Conservation (phyloP, 805 yeast genomes). For the Zygotorulaspora danielsina region DNA sequence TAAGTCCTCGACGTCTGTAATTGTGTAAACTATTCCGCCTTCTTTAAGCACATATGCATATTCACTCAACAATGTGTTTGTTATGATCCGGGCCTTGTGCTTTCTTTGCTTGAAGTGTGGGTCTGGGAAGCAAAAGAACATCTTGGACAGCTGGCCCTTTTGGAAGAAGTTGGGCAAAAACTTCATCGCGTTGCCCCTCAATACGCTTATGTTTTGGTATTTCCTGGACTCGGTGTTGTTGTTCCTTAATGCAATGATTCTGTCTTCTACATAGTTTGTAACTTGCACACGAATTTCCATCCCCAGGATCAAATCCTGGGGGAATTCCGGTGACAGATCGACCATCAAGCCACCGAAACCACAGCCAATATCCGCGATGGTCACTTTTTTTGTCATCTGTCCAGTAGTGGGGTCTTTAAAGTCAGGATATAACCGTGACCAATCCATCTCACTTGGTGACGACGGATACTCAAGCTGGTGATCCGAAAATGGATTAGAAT, state of each 20-base stretch:
- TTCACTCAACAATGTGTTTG: conserved; percentile 82
- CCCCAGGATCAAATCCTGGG: conserved; percentile 74
- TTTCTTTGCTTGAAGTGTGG: conserved; percentile 97
- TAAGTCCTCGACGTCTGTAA: conserved; percentile 90
- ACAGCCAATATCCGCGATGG: conserved; percentile 95
- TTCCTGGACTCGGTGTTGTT: conserved; percentile 32
- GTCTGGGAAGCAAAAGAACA: conserved; percentile 99
- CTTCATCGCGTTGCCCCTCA: conserved; percentile 96
- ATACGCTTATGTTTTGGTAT: conserved; percentile 82
- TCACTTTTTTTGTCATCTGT: conserved; percentile 52
- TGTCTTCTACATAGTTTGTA: conserved; percentile 92
- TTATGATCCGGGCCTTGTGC: conserved; percentile 94
- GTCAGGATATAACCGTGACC: conserved; percentile 73
- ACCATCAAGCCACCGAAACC: conserved; percentile 92
- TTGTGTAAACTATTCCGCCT: conserved; percentile 87
- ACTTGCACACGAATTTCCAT: conserved; percentile 99
- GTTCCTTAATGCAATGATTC: conserved; percentile 81
- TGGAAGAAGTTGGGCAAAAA: conserved; percentile 90
- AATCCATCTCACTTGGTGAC: conserved; percentile 79
- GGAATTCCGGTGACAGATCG: conserved; percentile 72
- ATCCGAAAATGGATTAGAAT: conserved; percentile 95
- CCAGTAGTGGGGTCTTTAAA: conserved; percentile 42
- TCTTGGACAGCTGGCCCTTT: conserved; percentile 77
- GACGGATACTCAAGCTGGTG: conserved; percentile 86
- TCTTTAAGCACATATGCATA: conserved; percentile 86